These are phyloP conservation scores for Cenchrus purpureus DNA, from an alignment of 176 grass and related monocot species.

Conservation along the genomic window DNA sequence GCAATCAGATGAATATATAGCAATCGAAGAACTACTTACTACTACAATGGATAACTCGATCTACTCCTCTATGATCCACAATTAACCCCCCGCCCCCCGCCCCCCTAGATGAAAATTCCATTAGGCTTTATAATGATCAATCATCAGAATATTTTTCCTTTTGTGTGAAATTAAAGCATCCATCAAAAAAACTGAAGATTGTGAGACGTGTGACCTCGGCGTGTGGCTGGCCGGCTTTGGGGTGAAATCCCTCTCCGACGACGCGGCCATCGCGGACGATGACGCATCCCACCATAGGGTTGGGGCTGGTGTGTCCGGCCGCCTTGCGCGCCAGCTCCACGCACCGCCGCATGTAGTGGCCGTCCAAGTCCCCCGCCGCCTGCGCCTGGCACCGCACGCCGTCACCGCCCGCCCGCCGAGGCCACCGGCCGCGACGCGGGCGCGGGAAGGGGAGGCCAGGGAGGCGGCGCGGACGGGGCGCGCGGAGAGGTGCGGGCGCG, in stretches of 20 bases:
- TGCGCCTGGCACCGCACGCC: slow-evolving; percentile 48
- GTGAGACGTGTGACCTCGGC: slow-evolving; percentile 62
- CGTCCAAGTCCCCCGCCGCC: slow-evolving; percentile 44
- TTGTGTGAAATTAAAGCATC: not conserved
- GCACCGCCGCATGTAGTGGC: slow-evolving; percentile 73
- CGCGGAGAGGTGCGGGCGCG: slow-evolving; percentile 9
- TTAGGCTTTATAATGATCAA: not conserved
- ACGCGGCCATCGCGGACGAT: slow-evolving; percentile 73
- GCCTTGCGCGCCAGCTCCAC: slow-evolving; percentile 83
- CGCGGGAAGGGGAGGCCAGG: not conserved
- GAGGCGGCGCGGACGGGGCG: not conserved
- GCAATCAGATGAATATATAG: not conserved
- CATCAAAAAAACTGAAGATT: not conserved
- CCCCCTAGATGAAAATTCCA: not conserved
- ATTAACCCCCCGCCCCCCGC: too few relatives aligned
- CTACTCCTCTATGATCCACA: not conserved
- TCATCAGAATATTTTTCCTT: not conserved
- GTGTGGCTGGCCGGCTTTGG: slow-evolving; percentile 83
- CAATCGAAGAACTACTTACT: not conserved
- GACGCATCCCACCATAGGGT: slow-evolving; percentile 94
- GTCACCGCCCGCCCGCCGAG: not conserved
- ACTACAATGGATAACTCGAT: not conserved
- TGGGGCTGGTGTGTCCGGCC: slow-evolving; percentile 78
- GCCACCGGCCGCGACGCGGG: not conserved
- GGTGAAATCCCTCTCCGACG: slow-evolving; percentile 89